Percentiles rank a stretch among this genome's conserved stretches.
phyloP scores from a whole-genome alignment of 257 asterid species.

The Paraleonurus japonicus region DNA sequence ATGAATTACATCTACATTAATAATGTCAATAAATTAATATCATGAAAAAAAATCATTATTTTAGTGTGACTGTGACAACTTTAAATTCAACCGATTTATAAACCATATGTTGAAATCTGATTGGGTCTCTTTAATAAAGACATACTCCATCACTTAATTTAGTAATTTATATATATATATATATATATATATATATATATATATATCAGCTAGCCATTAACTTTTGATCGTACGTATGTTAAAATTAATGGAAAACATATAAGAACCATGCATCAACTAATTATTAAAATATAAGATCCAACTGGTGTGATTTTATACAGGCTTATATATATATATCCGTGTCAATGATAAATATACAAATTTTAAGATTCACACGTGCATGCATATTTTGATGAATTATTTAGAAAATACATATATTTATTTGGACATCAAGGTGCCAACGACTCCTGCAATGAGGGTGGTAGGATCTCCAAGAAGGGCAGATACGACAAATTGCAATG shows the following conservation, averaged over 20 bases:
- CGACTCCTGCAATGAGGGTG: constrained; percentile 76
- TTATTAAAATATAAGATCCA: too few relatives aligned
- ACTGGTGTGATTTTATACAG: background rate
- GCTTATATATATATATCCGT: background rate
- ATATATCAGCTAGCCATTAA: too few relatives aligned
- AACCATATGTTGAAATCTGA: background rate
- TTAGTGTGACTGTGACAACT: too few relatives aligned
- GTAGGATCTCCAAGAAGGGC: constrained; percentile 98
- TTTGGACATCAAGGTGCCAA: constrained; percentile 72
- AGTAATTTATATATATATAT: too few relatives aligned
- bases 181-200: too few relatives aligned
- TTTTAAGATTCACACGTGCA: background rate
- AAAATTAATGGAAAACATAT: too few relatives aligned
- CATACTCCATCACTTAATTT: too few relatives aligned
- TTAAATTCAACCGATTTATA: background rate
- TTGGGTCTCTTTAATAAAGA: background rate
- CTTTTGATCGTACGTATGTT: too few relatives aligned
- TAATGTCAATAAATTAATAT: background rate
- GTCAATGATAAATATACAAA: background rate
- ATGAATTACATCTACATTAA: background rate
- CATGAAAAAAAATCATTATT: too few relatives aligned
- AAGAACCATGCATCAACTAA: too few relatives aligned
- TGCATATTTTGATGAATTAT: too few relatives aligned
- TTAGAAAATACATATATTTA: background rate
- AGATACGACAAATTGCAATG: constrained; percentile 85